These are phyloP conservation scores for Chrysoporthe cubensis DNA, from an alignment of 2,329 filamentous ascomycete genomes.

Conservation along the genomic window DNA sequence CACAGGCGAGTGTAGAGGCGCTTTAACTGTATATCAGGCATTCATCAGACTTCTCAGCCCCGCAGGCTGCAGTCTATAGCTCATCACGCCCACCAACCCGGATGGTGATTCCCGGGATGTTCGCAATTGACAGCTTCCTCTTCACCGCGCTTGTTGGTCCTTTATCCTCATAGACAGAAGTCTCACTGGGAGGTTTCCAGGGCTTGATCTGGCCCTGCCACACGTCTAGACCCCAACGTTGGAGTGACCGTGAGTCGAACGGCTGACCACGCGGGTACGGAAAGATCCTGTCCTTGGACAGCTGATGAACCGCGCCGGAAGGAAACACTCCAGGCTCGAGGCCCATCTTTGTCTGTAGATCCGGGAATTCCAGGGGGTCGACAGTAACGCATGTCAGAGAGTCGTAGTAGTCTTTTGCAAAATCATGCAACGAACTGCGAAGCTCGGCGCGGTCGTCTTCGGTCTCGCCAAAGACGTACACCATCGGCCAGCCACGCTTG, in stretches of 20 bases:
- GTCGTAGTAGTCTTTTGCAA: slow-evolving; percentile 41
- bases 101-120: slow-evolving; percentile 32
- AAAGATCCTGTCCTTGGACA: slow-evolving; percentile 41
- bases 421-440: slow-evolving; percentile 35
- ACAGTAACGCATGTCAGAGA: slow-evolving; percentile 41
- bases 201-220: slow-evolving; percentile 42
- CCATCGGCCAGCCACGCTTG: slow-evolving; percentile 42
- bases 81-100: slow-evolving; percentile 31
- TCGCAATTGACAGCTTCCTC: slow-evolving; percentile 29
- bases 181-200: slow-evolving; percentile 39
- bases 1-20: too few species aligned
- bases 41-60: neutral
- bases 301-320: slow-evolving; percentile 41
- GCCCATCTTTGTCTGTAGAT: slow-evolving; percentile 39
- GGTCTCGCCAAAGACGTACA: slow-evolving; percentile 43
- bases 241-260: slow-evolving; percentile 36
- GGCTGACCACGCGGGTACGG: slow-evolving; percentile 39
- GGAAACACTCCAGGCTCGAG: slow-evolving; percentile 37
- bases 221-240: slow-evolving; percentile 43
- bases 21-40: too few species aligned
- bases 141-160: slow-evolving; percentile 34
- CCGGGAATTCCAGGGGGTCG: slow-evolving; percentile 42
- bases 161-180: slow-evolving; percentile 32
- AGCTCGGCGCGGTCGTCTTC: slow-evolving; percentile 37
- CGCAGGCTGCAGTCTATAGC: slow-evolving; percentile 17